phyloP scores from a whole-genome alignment of 306 rosid species.

The Begonia fuchsioides region DNA sequence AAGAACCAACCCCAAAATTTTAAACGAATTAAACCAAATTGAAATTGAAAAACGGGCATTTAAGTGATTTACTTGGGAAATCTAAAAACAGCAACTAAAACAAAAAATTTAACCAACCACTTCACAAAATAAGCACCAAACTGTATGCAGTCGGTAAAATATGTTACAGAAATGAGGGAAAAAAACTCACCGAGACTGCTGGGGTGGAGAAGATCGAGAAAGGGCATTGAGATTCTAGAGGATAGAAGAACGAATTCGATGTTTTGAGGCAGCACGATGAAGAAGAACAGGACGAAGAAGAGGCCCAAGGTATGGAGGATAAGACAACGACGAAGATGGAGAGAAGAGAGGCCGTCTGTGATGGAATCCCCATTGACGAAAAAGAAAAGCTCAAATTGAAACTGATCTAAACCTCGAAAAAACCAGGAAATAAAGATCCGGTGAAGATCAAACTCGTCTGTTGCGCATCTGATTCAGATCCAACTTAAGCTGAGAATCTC shows the following conservation, averaged over 20 bases:
- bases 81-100: neutral
- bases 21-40: too few species aligned
- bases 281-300: conserved; percentile 14
- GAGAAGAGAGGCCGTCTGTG: conserved; percentile 24
- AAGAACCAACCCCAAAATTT: neutral
- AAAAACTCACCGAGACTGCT: conserved; percentile 39
- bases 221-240: conserved; percentile 59
- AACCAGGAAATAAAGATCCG: conserved; percentile 9
- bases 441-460: too few species aligned
- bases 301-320: conserved; percentile 17
- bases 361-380: conserved; percentile 12
- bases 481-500: too few species aligned
- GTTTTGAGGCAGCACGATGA: conserved; percentile 19
- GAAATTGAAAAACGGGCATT: too few species aligned
- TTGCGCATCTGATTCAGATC: too few species aligned
- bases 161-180: conserved; percentile 3
- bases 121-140: neutral
- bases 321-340: conserved; percentile 19
- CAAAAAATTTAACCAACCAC: neutral
- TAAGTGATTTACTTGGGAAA: too few species aligned
- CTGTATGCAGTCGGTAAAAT: neutral
- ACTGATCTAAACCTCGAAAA: conserved; percentile 7
- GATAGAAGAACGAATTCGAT: conserved; percentile 20
- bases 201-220: conserved; percentile 23
- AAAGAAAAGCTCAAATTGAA: conserved; percentile 12